phyloP scores from a whole-genome alignment of 2,329 filamentous ascomycete species.

The Xylariaceae sp. region DNA sequence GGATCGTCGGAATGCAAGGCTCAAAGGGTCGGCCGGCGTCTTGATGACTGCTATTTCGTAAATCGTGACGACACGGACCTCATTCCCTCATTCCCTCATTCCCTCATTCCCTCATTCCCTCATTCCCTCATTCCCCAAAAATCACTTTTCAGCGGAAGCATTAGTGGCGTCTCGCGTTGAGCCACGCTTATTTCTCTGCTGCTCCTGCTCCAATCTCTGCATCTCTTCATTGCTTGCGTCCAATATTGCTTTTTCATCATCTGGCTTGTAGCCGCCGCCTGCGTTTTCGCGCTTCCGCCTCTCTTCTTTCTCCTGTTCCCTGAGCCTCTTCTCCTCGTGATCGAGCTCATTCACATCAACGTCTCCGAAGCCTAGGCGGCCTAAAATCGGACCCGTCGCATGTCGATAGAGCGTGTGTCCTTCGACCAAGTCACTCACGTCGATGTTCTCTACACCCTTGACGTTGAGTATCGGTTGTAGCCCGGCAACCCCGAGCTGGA shows the following conservation, averaged over 20 bases:
- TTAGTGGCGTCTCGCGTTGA: neutral
- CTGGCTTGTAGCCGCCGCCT: slow-evolving; percentile 10
- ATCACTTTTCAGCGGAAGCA: neutral
- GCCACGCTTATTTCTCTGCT: slow-evolving; percentile 9
- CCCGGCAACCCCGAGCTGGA: slow-evolving; percentile 80
- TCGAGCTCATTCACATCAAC: slow-evolving; percentile 43
- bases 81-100: no score
- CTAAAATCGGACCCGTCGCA: slow-evolving; percentile 61
- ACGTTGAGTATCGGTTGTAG: slow-evolving; percentile 67
- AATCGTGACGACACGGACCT: neutral
- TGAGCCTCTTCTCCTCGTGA: slow-evolving; percentile 19
- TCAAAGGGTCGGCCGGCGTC: no score
- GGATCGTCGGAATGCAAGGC: no score
- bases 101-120: no score
- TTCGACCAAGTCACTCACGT: slow-evolving; percentile 60
- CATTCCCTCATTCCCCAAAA: neutral
- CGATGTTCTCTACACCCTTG: slow-evolving; percentile 60
- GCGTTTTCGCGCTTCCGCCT: slow-evolving; percentile 23
- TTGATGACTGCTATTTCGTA: neutral
- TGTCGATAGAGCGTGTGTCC: slow-evolving; percentile 68
- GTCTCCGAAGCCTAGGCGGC: slow-evolving; percentile 64
- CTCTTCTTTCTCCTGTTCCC: slow-evolving; percentile 26
- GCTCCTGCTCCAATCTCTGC: slow-evolving; percentile 17
- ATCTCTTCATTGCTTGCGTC: slow-evolving; percentile 18
- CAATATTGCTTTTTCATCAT: slow-evolving; percentile 2